Base-by-base conservation (phyloP, 768 basidiomycete genomes). In the Boletus rex-veris region DNA sequence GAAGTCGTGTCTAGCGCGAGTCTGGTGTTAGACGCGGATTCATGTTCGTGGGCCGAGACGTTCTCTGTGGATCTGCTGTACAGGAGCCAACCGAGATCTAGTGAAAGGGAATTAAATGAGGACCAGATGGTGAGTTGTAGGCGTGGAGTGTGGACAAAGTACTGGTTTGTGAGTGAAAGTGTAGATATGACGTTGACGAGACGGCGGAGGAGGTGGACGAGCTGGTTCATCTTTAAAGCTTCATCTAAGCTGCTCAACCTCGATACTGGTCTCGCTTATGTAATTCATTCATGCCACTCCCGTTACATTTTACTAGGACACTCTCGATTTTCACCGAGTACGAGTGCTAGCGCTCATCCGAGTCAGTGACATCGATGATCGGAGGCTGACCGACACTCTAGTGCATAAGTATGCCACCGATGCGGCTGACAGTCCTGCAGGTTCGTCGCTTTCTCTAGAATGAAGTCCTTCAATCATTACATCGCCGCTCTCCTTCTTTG, bases 121-220 rank as follows among this genome's bases (percentile, higher is more conserved):
- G 57, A 53, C 53, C 58, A 66, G 41, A 53, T 21, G 3, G 28
- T 28, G 12, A 37, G 36, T 11, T 18, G 26, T 26, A 10, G n/a
- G 16, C 15, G 26, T 2, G 35, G 30, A 4, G 44, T 18, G 28
- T 45, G 24, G 28, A 45, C 16, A 7, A 40, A 15, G 21, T 57
- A 49, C 26, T 87, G 83, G 62, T 80, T 81, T 4, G 88, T 82
- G 26, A 90, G 79, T 0, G 87, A 86, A n/a, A 88, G 69, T 0
- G 84, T 75, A 0, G 86, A 86, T 40, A 90, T 77, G 37, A 79
- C 81, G 58, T 88, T 86, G 54, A 83, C 79, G 33, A 90, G 72
- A 54, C 88, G 75, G 57, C 80, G 85, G 50, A 90, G 73, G 35
- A 90, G 69, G 38, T 79, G 69, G 52, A 78, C 76, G 63, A 90